These are phyloP conservation scores for Pistacia vera DNA, from an alignment of 345 rosid species.

Conservation along the genomic window DNA sequence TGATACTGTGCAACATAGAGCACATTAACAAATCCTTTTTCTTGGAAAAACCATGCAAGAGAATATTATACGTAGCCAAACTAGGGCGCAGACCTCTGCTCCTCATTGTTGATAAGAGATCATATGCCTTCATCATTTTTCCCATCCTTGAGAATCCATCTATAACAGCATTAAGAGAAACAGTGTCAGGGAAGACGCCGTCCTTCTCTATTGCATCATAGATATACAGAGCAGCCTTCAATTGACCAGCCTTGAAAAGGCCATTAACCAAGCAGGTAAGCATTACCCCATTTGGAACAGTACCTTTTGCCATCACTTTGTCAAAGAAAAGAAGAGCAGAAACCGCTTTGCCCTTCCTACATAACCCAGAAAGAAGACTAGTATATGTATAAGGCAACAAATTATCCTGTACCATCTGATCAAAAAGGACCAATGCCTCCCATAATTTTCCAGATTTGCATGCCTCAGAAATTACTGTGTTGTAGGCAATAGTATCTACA, in stretches of 20 bases:
- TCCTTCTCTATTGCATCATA: conserved; percentile 50
- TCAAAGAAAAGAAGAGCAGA: conserved; percentile 64
- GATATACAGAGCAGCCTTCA: conserved; percentile 49
- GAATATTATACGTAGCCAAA: conserved; percentile 73
- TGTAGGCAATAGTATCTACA: conserved; percentile 68
- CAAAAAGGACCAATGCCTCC: conserved; percentile 62
- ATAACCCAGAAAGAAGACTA: conserved; percentile 66
- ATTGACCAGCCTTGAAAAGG: conserved; percentile 72
- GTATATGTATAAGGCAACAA: conserved; percentile 67
- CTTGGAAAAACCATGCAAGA: conserved; percentile 77
- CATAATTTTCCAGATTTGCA: conserved; percentile 60
- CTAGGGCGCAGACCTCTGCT: conserved; percentile 42
- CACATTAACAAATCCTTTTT: conserved; percentile 48
- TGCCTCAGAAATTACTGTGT: conserved; percentile 62
- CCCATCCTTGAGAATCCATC: conserved; percentile 74
- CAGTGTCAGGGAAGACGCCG: conserved; percentile 50
- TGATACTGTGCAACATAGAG: conserved; percentile 48
- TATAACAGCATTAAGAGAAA: conserved; percentile 53
- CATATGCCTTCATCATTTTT: conserved; percentile 38
- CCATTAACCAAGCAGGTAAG: conserved; percentile 72
- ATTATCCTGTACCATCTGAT: conserved; percentile 62
- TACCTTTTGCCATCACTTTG: conserved; percentile 48
- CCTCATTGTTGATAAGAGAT: conserved; percentile 46
- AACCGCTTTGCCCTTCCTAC: conserved; percentile 68
- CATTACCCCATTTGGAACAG: conserved; percentile 40